Percentiles rank a stretch among this genome's conserved stretches.
These are phyloP conservation scores for Phaffia rhodozyma DNA, from an alignment of 1,284 basidiomycete species.

Conservation along the genomic window DNA sequence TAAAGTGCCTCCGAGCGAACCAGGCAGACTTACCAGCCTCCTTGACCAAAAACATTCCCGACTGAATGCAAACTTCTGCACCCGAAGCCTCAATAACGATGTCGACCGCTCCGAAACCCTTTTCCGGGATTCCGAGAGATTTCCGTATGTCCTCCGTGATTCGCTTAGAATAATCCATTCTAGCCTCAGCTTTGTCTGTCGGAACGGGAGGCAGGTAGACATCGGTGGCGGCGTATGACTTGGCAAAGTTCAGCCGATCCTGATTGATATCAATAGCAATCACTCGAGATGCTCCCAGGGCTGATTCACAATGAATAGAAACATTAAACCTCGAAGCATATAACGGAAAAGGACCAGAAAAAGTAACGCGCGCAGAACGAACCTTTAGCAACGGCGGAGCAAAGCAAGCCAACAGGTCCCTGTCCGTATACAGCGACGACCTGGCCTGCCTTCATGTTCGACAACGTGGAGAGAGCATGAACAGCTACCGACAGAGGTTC, in stretches of 20 bases:
- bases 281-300: slow-evolving; percentile 66
- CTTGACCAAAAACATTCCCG: slow-evolving; percentile 13
- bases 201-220: slow-evolving; percentile 52
- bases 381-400: slow-evolving; percentile 80
- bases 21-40: slow-evolving; percentile 2
- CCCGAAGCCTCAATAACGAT: slow-evolving; percentile 50
- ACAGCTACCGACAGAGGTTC: slow-evolving; percentile 88
- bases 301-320: slow-evolving; percentile 9
- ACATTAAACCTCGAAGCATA: background rate
- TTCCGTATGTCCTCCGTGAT: slow-evolving; percentile 37
- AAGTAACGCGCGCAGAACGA: slow-evolving; percentile 17
- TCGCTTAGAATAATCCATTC: slow-evolving; percentile 50
- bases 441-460: slow-evolving; percentile 56
- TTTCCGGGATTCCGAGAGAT: slow-evolving; percentile 37
- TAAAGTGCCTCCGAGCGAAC: background rate
- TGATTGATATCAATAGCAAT: slow-evolving; percentile 77
- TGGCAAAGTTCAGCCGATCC: slow-evolving; percentile 74
- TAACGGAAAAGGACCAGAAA: slow-evolving; percentile 23
- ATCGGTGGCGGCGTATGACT: slow-evolving; percentile 75
- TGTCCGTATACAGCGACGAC: slow-evolving; percentile 70
- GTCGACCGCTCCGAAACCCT: slow-evolving; percentile 42
- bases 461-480: slow-evolving; percentile 71
- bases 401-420: slow-evolving; percentile 83
- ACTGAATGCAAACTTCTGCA: slow-evolving; percentile 43
- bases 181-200: slow-evolving; percentile 51